phyloP scores from a whole-genome alignment of 768 basidiomycete genomes.

The Boletus coccyginus region DNA sequence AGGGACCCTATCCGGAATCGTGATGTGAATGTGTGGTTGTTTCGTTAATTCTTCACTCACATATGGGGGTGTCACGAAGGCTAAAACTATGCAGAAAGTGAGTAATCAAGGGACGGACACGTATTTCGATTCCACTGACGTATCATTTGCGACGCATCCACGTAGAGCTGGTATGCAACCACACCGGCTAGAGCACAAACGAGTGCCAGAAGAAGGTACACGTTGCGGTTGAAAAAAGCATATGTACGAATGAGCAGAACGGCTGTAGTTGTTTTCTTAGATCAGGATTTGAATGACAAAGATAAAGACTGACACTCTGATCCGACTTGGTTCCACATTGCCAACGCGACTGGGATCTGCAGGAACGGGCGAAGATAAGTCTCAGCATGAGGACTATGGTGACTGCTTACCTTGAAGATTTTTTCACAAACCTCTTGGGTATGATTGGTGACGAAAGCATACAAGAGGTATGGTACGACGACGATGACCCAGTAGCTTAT shows the following conservation, averaged over 20 bases:
- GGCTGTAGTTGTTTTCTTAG: conserved; percentile 37
- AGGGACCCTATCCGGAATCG: conserved; percentile 56
- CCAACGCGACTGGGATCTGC: conserved; percentile 76
- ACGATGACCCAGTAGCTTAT: conserved; percentile 78
- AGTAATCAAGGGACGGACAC: conserved; percentile 4
- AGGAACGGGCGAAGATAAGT: not conserved
- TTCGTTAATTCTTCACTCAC: conserved; percentile 34
- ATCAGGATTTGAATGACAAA: conserved; percentile 1
- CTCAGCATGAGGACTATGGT: not conserved
- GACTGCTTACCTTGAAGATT: conserved; percentile 58
- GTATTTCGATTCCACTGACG: conserved; percentile 39
- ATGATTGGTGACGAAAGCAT: conserved; percentile 73
- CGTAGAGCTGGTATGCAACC: conserved; percentile 79
- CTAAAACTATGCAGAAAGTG: conserved; percentile 45
- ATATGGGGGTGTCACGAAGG: conserved; percentile 62
- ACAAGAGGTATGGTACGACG: conserved; percentile 76
- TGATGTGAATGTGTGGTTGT: not conserved
- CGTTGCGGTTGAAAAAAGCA: conserved; percentile 81
- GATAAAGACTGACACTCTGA: conserved; percentile 56
- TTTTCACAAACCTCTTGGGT: conserved; percentile 58
- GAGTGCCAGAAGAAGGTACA: conserved; percentile 61
- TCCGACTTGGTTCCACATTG: conserved; percentile 87
- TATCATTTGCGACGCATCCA: conserved; percentile 75
- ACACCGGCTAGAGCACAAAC: conserved; percentile 67
- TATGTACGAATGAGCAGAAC: conserved; percentile 83